Evolutionary conservation across 2,329 filamentous ascomycete genomes (phyloP), one percentile per base, ranked within the genome.

Genomic region (Tolypocladium amazonense): DNA sequence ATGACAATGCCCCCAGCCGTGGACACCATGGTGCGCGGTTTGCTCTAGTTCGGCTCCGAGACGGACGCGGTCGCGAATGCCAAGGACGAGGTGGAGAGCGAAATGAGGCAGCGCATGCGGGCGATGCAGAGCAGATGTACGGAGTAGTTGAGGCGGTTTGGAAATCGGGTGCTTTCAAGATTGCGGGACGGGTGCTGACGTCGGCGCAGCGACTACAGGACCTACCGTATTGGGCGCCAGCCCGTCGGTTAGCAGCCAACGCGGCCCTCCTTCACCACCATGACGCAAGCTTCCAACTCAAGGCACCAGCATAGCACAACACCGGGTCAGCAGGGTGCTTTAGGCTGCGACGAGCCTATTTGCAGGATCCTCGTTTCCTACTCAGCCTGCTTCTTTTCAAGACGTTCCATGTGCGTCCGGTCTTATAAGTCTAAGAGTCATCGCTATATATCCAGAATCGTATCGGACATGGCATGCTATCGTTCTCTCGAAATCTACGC

Each of bases 1-100:
- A 95, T 85, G 72, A 92, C 81, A 76, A 92, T 85, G 63, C 87
- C 82, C 69, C 87, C 86, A 65, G 81, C 78, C 57, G 82, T 76
- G 64, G 80, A 80, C 70, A 81, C 77, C 81, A 86, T 86, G 62
- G 65, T 76, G 63, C 15, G 20, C 30, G 20, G 20, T 35, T 54
- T 30, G 50, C 50, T 35, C n/a, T 45, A 45, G 11, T 38, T 41
- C 12, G 39, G 27, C 25, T 6, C 55, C 55, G 55, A 45, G 38
- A 25, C 35, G 25, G 54, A 30, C 25, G 54, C 37, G 38, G 55
- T 14, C 39, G 23, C 35, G 18, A 23, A 11, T 45, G 55, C 7
- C 11, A 38, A 18, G n/a, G 9, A 12, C 11, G 55, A 18, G 38
- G 37, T 18, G 2, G 37, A 33, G 23, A 35, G 55, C 18, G n/a